phyloP scores from a whole-genome alignment of 2,329 filamentous ascomycete species.

The Cadophora luteo-olivacea region DNA sequence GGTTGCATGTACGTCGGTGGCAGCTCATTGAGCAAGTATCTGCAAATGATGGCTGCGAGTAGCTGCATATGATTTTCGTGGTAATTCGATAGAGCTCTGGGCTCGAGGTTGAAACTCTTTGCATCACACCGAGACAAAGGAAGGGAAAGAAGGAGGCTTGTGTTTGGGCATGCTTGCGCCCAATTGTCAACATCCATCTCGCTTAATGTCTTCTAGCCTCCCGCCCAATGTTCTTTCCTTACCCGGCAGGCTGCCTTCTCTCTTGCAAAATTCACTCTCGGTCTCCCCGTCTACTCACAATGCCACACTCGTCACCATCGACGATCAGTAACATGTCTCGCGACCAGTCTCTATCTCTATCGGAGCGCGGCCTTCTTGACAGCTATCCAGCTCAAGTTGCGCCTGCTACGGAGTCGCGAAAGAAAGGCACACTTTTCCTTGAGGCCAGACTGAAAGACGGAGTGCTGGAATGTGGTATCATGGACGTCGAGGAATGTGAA shows the following conservation, averaged over 20 bases:
- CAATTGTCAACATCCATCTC: slow-evolving; percentile 1
- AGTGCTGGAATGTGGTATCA: background rate
- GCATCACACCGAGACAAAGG: no score
- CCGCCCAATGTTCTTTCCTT: background rate
- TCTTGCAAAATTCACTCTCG: background rate
- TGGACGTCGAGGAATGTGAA: background rate
- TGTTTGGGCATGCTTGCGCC: no score
- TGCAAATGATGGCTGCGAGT: no score
- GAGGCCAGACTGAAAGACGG: slow-evolving; percentile 29
- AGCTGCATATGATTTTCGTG: no score
- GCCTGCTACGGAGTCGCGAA: background rate
- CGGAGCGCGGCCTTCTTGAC: background rate
- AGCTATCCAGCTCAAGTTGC: background rate
- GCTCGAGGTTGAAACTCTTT: no score
- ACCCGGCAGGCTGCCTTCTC: background rate
- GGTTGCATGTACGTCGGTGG: no score
- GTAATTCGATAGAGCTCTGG: no score
- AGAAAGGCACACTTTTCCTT: slow-evolving; percentile 30
- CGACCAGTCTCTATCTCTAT: background rate
- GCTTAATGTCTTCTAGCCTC: background rate
- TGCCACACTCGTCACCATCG: background rate
- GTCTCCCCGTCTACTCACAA: background rate
- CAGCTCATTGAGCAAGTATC: no score
- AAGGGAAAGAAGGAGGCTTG: no score
- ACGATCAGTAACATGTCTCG: background rate